Evolutionary conservation across 257 asterid genomes (phyloP).

Genomic region (Mentha longifolia): DNA sequence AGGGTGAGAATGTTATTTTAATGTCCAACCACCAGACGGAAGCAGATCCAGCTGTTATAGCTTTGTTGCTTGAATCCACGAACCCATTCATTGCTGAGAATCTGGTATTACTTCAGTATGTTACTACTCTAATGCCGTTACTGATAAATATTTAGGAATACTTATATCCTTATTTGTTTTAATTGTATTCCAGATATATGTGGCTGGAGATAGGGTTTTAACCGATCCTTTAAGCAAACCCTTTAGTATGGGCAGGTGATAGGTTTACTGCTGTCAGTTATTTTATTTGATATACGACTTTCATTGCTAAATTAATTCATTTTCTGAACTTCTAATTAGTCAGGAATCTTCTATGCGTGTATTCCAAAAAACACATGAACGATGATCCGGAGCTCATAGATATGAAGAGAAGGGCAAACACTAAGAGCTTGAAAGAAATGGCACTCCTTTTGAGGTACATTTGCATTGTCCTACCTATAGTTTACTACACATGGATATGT

Average conservation of each 20-base stretch:
- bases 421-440: conserved; percentile 94
- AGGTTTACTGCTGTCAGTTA: conserved; percentile 14
- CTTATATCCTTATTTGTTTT: conserved; percentile 33
- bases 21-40: conserved; percentile 98
- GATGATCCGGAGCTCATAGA: conserved; percentile 85
- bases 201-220: conserved; percentile 97
- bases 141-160: conserved; percentile 3
- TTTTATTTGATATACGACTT: conserved; percentile 30
- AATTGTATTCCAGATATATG: conserved; percentile 65
- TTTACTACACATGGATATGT: conserved; percentile 6
- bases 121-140: neutral
- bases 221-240: conserved; percentile 99
- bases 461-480: neutral
- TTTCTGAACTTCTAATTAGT: conserved; percentile 32
- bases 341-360: conserved; percentile 95
- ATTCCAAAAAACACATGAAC: conserved; percentile 90
- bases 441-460: conserved; percentile 80
- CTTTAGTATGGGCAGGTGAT: conserved; percentile 98
- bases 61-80: conserved; percentile 80
- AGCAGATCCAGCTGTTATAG: conserved; percentile 95
- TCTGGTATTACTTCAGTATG: conserved; percentile 46
- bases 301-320: conserved; percentile 31
- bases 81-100: conserved; percentile 79
- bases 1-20: conserved; percentile 91
- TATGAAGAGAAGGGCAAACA: conserved; percentile 87